Evolutionary conservation across 83 land plant species (phyloP).

Genomic region (Picea abies): DNA sequence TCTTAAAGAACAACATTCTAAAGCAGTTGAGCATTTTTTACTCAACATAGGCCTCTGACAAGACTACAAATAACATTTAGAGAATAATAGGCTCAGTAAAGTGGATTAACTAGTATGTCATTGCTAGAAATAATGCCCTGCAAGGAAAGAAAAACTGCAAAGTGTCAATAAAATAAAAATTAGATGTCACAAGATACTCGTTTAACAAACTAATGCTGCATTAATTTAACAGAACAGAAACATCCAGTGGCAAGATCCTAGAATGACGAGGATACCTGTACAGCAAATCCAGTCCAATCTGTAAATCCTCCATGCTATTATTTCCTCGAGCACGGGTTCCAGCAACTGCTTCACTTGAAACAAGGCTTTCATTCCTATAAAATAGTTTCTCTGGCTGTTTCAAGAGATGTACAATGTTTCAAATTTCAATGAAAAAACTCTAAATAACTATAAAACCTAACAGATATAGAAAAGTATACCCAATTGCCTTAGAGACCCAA

Average conservation of each 20-base stretch:
- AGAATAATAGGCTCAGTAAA: no score
- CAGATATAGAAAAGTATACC: no score
- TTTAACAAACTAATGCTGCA: not conserved
- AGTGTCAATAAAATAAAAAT: not conserved
- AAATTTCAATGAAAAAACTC: no score
- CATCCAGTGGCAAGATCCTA: not conserved
- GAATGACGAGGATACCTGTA: slow-evolving; percentile 26
- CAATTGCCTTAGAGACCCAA: no score
- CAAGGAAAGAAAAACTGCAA: slow-evolving; percentile 2
- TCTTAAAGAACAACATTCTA: no score
- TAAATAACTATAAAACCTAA: no score
- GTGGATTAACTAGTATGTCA: no score
- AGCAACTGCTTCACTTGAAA: slow-evolving; percentile 92
- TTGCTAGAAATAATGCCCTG: no score
- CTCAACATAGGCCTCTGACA: no score
- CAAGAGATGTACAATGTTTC: not conserved
- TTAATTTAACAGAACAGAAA: slow-evolving; percentile 4
- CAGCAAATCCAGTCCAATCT: slow-evolving; percentile 37
- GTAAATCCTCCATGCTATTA: slow-evolving; percentile 25
- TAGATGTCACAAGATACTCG: not conserved
- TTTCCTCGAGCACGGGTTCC: slow-evolving; percentile 76
- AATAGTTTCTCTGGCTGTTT: slow-evolving; percentile 93
- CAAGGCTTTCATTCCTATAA: slow-evolving; percentile 54
- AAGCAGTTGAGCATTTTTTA: no score
- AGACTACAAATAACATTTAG: no score